A percentile compares a stretch with the other conserved stretches of the same genome.
phyloP scores from a whole-genome alignment of 2,329 filamentous ascomycete genomes.

The Trichoderma sp. region DNA sequence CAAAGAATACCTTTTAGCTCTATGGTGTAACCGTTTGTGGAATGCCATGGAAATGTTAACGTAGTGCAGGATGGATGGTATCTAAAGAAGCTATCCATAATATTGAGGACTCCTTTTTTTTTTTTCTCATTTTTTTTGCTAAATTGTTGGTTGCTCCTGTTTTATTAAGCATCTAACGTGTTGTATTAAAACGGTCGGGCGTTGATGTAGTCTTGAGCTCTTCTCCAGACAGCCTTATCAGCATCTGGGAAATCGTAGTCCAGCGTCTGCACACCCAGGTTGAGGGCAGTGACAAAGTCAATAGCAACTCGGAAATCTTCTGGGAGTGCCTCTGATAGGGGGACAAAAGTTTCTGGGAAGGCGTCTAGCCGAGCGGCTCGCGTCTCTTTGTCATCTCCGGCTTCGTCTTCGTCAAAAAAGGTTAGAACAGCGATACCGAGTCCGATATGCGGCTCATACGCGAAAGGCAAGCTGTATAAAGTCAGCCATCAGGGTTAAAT shows the following conservation, averaged over 20 bases:
- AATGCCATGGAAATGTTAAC: constrained; percentile 9
- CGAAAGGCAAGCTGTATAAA: constrained; percentile 59
- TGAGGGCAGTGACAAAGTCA: constrained; percentile 56
- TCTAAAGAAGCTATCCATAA: constrained; percentile 19
- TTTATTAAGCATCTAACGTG: neutral
- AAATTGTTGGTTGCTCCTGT: neutral
- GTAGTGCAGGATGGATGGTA: constrained; percentile 17
- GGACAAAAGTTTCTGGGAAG: constrained; percentile 55
- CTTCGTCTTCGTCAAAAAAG: constrained; percentile 69
- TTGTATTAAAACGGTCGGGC: constrained; percentile 38
- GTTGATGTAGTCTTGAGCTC: constrained; percentile 53
- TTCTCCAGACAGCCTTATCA: constrained; percentile 53
- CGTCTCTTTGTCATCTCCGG: constrained; percentile 50
- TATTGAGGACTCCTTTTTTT: neutral
- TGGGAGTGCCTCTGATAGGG: constrained; percentile 54
- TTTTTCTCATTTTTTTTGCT: neutral
- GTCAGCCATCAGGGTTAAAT: neutral
- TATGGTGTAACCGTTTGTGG: constrained; percentile 11
- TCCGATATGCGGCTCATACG: constrained; percentile 67
- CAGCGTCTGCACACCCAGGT: constrained; percentile 55
- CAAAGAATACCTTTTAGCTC: constrained; percentile 10
- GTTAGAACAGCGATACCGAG: constrained; percentile 78
- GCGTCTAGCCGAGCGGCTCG: constrained; percentile 44
- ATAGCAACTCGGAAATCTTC: constrained; percentile 58
- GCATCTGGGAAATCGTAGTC: constrained; percentile 43